Base-by-base conservation (phyloP, 2,329 filamentous ascomycete species). In the Pseudogymnoascus sp. region DNA sequence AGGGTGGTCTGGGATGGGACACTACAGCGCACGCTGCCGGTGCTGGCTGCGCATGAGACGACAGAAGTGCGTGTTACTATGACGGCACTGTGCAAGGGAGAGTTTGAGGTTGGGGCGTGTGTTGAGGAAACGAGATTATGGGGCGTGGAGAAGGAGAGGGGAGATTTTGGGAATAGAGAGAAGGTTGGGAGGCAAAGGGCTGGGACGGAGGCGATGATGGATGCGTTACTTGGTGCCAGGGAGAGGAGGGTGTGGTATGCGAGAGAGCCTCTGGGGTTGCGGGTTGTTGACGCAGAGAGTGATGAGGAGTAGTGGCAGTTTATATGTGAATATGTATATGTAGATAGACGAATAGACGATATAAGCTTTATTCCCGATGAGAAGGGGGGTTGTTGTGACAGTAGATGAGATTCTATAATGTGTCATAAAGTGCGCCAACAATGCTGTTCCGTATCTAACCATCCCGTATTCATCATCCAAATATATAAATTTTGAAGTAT, bases 1-100 rank as follows among this genome's bases (percentile, higher is more conserved):
- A 90, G 91, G 67, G 82, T 96, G 62, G 87, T 87, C 1, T 95
- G 91, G 87, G 93, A 91, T 67, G 93, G 93, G 1, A 86, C 89
- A 31, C 76, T 96, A 64, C 93, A 97, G 76, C 87, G 87, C 71
- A 80, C 84, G 1, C 77, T 96, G 0, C 86, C 88, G 0, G 72
- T 83, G 5, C 73, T 96, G 1, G 75, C 76, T 5, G 83, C 86
- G 0, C 82, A 84, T 4, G 78, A 82, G 51, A 83, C 76, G n/a
- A 79, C 81, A 0, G 82, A 87, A 65, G 79, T 90, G 21, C 79
- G 81, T 1, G 75, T 96, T 3, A 89, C 89, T 4, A 81, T 93
- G 47, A 90, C 90, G 45, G 83, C 88, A 34, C 82, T 96, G 36
- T 92, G 89, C 68, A 82, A 86, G 51, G 93, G 93, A 14, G 86